Conservation (phyloP, 441 rosid genomes). For the Capsella rubella region DNA sequence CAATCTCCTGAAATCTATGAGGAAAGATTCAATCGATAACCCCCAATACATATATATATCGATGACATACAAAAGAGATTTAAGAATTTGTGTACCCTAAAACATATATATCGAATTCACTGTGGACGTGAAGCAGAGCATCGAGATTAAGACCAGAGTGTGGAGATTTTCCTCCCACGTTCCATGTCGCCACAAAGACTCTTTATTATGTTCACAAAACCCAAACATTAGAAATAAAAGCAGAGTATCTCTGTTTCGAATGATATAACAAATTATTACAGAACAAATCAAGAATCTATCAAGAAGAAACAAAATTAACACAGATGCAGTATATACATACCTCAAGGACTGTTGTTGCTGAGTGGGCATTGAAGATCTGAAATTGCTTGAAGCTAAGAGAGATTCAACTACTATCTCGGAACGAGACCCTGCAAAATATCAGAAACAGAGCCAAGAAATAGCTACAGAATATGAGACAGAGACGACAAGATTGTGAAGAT, state of each 20-base stretch:
- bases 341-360: conserved; percentile 61
- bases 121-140: conserved; percentile 55
- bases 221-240: conserved; percentile 18
- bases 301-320: neutral
- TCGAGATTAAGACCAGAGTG: conserved; percentile 58
- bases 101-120: conserved; percentile 70
- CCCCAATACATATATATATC: conserved; percentile 5
- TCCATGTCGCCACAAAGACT: conserved; percentile 82
- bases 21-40: neutral
- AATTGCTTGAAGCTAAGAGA: conserved; percentile 47
- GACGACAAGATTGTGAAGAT: conserved; percentile 20
- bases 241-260: conserved; percentile 28
- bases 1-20: conserved; percentile 73
- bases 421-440: conserved; percentile 51
- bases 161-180: conserved; percentile 78
- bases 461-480: conserved; percentile 32
- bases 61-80: neutral
- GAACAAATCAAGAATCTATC: conserved; percentile 18
- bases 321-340: conserved; percentile 44
- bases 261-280: neutral
- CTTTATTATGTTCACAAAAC: conserved; percentile 42
- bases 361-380: conserved; percentile 52
- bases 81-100: conserved; percentile 57
- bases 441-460: conserved; percentile 28
- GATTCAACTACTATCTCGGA: conserved; percentile 54